These are phyloP conservation scores for Podospora appendiculata DNA, from an alignment of 495 filamentous ascomycete genomes.

Conservation along the genomic window DNA sequence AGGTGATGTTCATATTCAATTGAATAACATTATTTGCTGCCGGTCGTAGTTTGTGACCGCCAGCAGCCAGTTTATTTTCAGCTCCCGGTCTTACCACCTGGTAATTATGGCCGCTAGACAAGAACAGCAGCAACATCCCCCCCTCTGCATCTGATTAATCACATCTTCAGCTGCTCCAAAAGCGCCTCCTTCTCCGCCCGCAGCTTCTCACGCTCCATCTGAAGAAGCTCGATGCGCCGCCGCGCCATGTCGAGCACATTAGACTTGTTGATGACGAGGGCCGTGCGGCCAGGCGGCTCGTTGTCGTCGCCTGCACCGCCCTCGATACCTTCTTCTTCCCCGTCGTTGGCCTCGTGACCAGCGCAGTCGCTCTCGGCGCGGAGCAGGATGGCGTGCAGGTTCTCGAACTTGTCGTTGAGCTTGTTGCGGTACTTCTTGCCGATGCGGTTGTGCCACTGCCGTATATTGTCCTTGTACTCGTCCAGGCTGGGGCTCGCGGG, in stretches of 20 bases:
- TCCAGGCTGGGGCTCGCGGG: neutral
- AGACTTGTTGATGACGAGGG: conserved; percentile 12
- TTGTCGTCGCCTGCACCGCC: neutral
- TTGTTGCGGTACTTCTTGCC: conserved; percentile 26
- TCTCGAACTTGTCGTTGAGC: conserved; percentile 21
- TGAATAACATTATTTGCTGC: too few relatives aligned
- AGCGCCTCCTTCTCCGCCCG: neutral
- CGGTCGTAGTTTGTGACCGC: too few relatives aligned
- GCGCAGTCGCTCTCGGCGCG: neutral
- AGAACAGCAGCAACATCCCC: too few relatives aligned
- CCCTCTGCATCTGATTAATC: too few relatives aligned
- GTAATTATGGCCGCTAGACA: too few relatives aligned
- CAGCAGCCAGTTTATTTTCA: too few relatives aligned
- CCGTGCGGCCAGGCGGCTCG: neutral
- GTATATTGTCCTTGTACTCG: neutral
- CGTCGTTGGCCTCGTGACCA: neutral
- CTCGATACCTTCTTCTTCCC: neutral
- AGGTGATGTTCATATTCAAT: too few relatives aligned
- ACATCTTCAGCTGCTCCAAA: neutral
- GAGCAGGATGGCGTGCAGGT: conserved; percentile 12
- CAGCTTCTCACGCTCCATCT: conserved; percentile 3
- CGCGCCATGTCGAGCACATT: conserved; percentile 16
- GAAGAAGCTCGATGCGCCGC: conserved; percentile 6
- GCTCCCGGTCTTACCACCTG: too few relatives aligned
- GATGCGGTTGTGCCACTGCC: conserved; percentile 19